Evolutionary conservation across 768 basidiomycete species (phyloP), one percentile per base, ranked within the genome.

Genomic region (Rhizopogon vulgaris): DNA sequence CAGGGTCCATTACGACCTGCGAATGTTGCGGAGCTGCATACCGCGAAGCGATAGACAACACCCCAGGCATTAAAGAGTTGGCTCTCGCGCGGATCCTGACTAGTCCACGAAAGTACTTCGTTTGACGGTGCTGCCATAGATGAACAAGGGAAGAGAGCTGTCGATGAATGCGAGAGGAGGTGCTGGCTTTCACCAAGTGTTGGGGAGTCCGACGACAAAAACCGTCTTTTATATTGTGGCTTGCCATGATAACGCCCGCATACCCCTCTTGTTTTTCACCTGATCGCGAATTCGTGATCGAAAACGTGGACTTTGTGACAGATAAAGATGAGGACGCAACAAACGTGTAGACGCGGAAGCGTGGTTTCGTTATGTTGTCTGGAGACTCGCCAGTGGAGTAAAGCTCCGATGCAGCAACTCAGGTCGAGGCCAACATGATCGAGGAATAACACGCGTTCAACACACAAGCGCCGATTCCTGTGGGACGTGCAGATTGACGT

Each of bases 61-160:
- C 88, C 88, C 80, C 83, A 88, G 30, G 82, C 78, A 62, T 87
- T 89, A 73, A 90, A 92, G 53, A 93, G 77, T 48, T 80, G 75
- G 62, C 90, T 92, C 67, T 90, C 84, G 45, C 87, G 84, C 60
- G 87, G 85, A 68, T 92, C 89, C 60, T 85, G 83, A 69, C 85
- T 89, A 41, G 90, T 91, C 90, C 90, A 93, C 49, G 84, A 88
- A 66, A 90, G 79, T 45, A 89, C 74, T 54, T 90, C 87, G 69
- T 82, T 79, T 52, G 79, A 72, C 52, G 76, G 63, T 60, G 75
- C 69, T 42, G 77, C 63, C 79, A 82, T 82, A 55, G 56, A 5
- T 63, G 60, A 63, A 62, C 52, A 75, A 68, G 59, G 74, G 63
- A 34, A 18, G 51, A 61, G 73, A 71, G 42, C 55, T 62, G 59